A percentile compares a stretch with the other conserved stretches of the same genome.
Evolutionary conservation across 2,329 filamentous ascomycete species (phyloP).

Genomic region (Juglanconis oblonga): DNA sequence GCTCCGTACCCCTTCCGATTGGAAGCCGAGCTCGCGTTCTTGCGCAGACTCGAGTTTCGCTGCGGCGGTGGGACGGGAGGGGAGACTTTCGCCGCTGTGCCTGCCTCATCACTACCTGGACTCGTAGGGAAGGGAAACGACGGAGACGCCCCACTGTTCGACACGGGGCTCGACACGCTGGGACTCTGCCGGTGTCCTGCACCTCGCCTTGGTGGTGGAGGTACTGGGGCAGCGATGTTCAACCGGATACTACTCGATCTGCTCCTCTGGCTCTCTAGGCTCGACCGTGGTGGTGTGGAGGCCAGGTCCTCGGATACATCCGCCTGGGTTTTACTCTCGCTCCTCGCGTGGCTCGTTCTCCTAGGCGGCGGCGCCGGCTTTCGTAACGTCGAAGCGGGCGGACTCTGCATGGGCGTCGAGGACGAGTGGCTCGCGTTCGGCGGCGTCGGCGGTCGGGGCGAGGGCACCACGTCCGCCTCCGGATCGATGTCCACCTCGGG

Average conservation of each 20-base stretch:
- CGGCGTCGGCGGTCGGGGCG: slow-evolving; percentile 38
- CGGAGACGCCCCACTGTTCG: slow-evolving; percentile 5
- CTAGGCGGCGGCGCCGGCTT: slow-evolving; percentile 50
- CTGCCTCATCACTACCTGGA: not conserved
- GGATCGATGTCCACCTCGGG: slow-evolving; percentile 37
- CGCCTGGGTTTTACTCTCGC: slow-evolving; percentile 39
- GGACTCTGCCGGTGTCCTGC: slow-evolving; percentile 23
- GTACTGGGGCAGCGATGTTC: slow-evolving; percentile 43
- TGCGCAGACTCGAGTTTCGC: slow-evolving; percentile 29
- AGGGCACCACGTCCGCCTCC: slow-evolving; percentile 27
- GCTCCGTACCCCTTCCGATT: slow-evolving; percentile 39
- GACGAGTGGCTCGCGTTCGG: slow-evolving; percentile 32
- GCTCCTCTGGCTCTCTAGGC: slow-evolving; percentile 47
- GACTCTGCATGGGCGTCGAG: slow-evolving; percentile 27
- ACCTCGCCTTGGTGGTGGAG: slow-evolving; percentile 55
- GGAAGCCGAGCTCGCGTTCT: slow-evolving; percentile 31
- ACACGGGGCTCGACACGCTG: slow-evolving; percentile 4
- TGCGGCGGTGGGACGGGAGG: slow-evolving; percentile 35
- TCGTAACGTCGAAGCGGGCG: slow-evolving; percentile 28
- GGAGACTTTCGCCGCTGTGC: slow-evolving; percentile 24
- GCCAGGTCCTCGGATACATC: slow-evolving; percentile 33
- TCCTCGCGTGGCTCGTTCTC: slow-evolving; percentile 42
- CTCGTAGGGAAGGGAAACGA: slow-evolving; percentile 23
- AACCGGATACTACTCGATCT: slow-evolving; percentile 44
- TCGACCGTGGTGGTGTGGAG: slow-evolving; percentile 40